Evolutionary conservation across 2,329 filamentous ascomycete species (phyloP).

Genomic region (Fusarium duplospermum): DNA sequence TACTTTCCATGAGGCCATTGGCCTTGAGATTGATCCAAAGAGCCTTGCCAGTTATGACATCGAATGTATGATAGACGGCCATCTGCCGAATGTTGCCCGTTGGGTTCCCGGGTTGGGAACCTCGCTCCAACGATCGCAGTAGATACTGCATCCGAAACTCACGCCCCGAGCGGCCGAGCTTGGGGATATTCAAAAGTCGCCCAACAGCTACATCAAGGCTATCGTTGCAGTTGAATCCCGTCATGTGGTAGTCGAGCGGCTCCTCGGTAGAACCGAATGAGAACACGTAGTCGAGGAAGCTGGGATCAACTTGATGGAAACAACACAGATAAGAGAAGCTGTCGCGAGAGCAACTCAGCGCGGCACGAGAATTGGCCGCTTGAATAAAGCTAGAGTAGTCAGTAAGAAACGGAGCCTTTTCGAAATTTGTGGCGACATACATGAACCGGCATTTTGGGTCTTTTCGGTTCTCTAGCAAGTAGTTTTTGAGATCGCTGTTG

Average conservation of each 20-base stretch:
- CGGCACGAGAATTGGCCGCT: background rate
- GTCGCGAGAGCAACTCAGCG: slow-evolving; percentile 8
- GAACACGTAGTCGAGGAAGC: slow-evolving; percentile 15
- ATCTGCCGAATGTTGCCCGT: slow-evolving; percentile 30
- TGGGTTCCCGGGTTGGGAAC: no score
- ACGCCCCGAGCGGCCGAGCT: slow-evolving; percentile 9
- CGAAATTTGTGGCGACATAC: no score
- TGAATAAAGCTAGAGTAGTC: no score
- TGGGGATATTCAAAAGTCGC: background rate
- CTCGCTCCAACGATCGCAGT: slow-evolving; percentile 16
- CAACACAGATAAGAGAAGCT: background rate
- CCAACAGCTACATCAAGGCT: background rate
- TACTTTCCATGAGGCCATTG: slow-evolving; percentile 7
- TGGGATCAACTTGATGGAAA: slow-evolving; percentile 7
- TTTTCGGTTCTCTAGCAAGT: no score
- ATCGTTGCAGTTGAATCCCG: slow-evolving; percentile 6
- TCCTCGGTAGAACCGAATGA: slow-evolving; percentile 11
- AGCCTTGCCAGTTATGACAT: slow-evolving; percentile 9
- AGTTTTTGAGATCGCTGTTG: no score
- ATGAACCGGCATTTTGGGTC: no score
- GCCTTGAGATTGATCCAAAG: slow-evolving; percentile 27
- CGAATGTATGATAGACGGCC: slow-evolving; percentile 29
- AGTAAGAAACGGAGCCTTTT: no score
- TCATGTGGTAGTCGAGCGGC: slow-evolving; percentile 20
- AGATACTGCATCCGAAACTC: slow-evolving; percentile 21